Conservation (phyloP, 805 yeast species). For the Suhomyces sp. region DNA sequence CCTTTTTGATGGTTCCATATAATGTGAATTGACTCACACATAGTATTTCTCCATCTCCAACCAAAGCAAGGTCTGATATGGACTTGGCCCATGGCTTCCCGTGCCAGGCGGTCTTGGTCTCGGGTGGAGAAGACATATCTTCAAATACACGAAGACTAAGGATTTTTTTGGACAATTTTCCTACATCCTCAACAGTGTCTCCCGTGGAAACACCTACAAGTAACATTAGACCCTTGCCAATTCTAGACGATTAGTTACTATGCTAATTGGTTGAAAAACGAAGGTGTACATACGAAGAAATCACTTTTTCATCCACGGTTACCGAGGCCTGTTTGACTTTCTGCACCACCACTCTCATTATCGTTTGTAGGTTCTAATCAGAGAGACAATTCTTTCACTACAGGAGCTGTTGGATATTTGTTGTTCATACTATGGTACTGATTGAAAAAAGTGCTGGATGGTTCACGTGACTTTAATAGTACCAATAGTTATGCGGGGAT, state of each 20-base stretch:
- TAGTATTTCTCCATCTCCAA: slow-evolving; percentile 58
- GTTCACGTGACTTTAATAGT: no score
- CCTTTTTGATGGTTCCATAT: slow-evolving; percentile 81
- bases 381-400: no score
- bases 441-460: no score
- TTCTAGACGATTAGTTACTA: slow-evolving; percentile 24
- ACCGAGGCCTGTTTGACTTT: slow-evolving; percentile 88
- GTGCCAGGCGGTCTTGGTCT: slow-evolving; percentile 43
- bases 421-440: no score
- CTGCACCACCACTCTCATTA: slow-evolving; percentile 88
- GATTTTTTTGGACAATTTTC: slow-evolving; percentile 65
- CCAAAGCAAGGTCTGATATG: slow-evolving; percentile 44
- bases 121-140: slow-evolving; percentile 46
- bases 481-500: no score
- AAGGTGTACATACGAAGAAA: slow-evolving; percentile 56
- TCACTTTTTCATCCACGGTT: slow-evolving; percentile 66
- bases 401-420: no score
- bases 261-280: not conserved
- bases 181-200: slow-evolving; percentile 75
- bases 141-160: slow-evolving; percentile 72
- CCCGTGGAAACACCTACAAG: slow-evolving; percentile 80
- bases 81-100: slow-evolving; percentile 74
- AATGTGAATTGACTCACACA: slow-evolving; percentile 93
- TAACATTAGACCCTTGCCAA: slow-evolving; percentile 71
- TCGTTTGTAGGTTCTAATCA: not conserved